Conservation (phyloP, 257 asterid genomes). For the Ballota nigra region DNA sequence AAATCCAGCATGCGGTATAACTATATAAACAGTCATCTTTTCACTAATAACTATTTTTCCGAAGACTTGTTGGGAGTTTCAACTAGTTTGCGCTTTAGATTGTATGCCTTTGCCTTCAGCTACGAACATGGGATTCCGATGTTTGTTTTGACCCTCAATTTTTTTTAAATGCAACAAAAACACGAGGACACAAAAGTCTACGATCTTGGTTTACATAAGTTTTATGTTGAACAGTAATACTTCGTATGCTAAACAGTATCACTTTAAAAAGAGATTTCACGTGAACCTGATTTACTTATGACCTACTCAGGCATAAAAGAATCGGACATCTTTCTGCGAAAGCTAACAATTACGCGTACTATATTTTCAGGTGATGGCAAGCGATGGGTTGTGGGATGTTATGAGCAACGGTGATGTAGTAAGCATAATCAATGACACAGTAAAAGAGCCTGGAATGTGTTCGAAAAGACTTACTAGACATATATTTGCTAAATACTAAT, state of each 20-base stretch:
- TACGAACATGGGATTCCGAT: background rate
- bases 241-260: too few species aligned
- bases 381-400: slow-evolving; percentile 95
- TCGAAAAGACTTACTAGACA: slow-evolving; percentile 50
- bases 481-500: background rate
- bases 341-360: background rate
- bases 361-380: slow-evolving; percentile 75
- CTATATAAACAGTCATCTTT: background rate
- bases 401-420: slow-evolving; percentile 72
- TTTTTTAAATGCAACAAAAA: background rate
- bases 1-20: background rate
- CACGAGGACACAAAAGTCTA: background rate
- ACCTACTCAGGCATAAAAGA: background rate
- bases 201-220: background rate
- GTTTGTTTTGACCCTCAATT: background rate
- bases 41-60: background rate
- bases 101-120: too few species aligned
- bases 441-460: slow-evolving; percentile 95
- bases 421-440: slow-evolving; percentile 75
- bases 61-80: background rate
- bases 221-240: background rate
- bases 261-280: background rate
- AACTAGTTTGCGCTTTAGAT: background rate
- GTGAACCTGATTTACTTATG: background rate
- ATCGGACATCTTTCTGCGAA: background rate